Evolutionary conservation across 1,284 basidiomycete species (phyloP).

Genomic region (Wallemia ichthyophaga): DNA sequence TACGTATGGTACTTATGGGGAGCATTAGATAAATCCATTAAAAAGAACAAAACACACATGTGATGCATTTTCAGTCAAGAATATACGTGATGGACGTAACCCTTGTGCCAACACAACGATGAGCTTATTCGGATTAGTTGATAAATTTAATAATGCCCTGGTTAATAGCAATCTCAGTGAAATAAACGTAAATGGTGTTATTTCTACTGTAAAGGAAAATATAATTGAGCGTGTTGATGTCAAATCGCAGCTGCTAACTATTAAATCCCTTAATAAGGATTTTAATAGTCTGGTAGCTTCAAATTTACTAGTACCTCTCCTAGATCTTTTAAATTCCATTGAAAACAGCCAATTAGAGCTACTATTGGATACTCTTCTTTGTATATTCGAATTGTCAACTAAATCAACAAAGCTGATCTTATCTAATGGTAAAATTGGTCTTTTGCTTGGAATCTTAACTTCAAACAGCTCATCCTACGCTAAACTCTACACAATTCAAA

Average conservation of each 20-base stretch:
- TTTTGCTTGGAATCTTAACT: constrained; percentile 22
- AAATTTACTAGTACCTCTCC: background rate
- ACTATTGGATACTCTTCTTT: background rate
- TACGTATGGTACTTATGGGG: constrained; percentile 46
- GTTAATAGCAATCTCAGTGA: background rate
- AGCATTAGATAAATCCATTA: background rate
- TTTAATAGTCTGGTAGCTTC: background rate
- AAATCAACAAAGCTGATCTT: background rate
- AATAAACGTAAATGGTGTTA: background rate
- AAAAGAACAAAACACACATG: background rate
- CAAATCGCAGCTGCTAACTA: background rate
- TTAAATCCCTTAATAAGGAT: background rate
- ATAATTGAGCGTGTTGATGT: background rate
- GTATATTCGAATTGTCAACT: background rate
- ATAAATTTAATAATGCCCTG: background rate
- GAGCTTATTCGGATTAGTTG: background rate
- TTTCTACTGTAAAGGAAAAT: background rate
- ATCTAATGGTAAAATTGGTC: background rate
- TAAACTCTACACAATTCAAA: constrained; percentile 58
- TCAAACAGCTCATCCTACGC: constrained; percentile 46
- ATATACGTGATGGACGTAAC: no score
- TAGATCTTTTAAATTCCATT: background rate
- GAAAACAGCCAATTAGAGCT: background rate
- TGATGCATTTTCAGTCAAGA: background rate
- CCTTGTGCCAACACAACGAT: background rate